phyloP scores from a whole-genome alignment of 2,329 filamentous ascomycete species.

The Beauveria caledonica region DNA sequence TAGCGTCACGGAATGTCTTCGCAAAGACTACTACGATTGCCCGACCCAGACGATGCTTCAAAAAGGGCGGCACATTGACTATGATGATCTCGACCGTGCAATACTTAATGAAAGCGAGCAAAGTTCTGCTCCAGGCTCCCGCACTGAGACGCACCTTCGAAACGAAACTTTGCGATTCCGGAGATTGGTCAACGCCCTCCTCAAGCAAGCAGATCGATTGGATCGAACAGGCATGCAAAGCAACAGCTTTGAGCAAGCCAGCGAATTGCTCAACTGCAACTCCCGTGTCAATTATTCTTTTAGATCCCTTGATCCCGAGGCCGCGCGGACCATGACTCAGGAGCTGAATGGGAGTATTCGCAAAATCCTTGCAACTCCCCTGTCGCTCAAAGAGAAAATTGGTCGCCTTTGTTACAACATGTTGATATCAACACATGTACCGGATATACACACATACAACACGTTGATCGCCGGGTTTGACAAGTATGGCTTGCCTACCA shows the following conservation, averaged over 20 bases:
- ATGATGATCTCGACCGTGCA: constrained; percentile 22
- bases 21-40: constrained; percentile 22
- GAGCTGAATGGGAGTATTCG: constrained; percentile 25
- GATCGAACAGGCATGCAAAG: constrained; percentile 17
- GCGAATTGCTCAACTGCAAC: constrained; percentile 14
- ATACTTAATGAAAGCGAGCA: constrained; percentile 23
- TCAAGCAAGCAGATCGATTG: constrained; percentile 20
- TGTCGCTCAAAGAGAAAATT: constrained; percentile 26
- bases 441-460: constrained; percentile 64
- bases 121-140: constrained; percentile 13
- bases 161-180: constrained; percentile 20
- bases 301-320: constrained; percentile 19
- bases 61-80: constrained; percentile 19
- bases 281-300: constrained; percentile 19
- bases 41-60: constrained; percentile 17
- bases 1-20: constrained; percentile 21
- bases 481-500: constrained; percentile 36
- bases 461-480: constrained; percentile 60
- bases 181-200: constrained; percentile 22
- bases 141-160: constrained; percentile 20
- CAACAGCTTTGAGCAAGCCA: constrained; percentile 24
- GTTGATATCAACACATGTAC: constrained; percentile 50
- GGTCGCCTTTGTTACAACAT: constrained; percentile 55
- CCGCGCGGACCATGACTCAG: constrained; percentile 19
- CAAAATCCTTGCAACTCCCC: constrained; percentile 19